These are phyloP conservation scores for Aspergillus chevalieri DNA, from an alignment of 2,329 filamentous ascomycete species.

Conservation along the genomic window DNA sequence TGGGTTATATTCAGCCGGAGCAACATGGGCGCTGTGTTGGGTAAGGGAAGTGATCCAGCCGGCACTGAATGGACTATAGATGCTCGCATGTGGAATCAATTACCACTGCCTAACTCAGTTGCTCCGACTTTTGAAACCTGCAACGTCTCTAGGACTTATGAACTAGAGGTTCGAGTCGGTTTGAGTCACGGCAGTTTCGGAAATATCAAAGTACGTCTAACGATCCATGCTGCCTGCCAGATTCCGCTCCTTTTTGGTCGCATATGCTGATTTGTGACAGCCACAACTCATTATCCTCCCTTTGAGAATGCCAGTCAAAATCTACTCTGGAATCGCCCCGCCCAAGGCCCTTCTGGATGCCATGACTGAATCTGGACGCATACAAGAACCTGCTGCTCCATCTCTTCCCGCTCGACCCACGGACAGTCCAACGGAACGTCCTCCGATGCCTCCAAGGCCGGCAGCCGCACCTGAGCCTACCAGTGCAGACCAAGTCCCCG, in stretches of 20 bases:
- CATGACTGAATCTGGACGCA: conserved; percentile 35
- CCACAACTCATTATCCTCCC: conserved; percentile 74
- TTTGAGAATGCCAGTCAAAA: conserved; percentile 68
- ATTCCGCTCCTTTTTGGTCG: background rate
- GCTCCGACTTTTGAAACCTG: conserved; percentile 83
- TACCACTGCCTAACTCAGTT: conserved; percentile 74
- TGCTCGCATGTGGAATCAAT: conserved; percentile 63
- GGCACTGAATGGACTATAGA: conserved; percentile 66
- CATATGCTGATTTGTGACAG: conserved; percentile 27
- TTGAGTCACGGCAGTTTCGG: conserved; percentile 64
- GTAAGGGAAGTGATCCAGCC: conserved; percentile 50
- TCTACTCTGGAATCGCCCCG: conserved; percentile 83
- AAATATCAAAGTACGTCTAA: conserved; percentile 42
- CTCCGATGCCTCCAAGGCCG: conserved; percentile 39
- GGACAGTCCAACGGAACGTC: conserved; percentile 15
- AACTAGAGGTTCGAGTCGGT: conserved; percentile 74
- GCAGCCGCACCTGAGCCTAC: conserved; percentile 17
- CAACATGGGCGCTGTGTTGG: conserved; percentile 66
- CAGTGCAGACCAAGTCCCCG: conserved; percentile 29
- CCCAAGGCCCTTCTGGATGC: conserved; percentile 69
- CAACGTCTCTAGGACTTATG: conserved; percentile 76
- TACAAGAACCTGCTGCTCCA: conserved; percentile 14
- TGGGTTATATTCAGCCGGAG: conserved; percentile 70
- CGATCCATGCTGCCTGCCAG: background rate
- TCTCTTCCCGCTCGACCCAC: conserved; percentile 18